Base-by-base conservation (phyloP, 169 alveolate species). In the Besnoitia besnoiti region DNA sequence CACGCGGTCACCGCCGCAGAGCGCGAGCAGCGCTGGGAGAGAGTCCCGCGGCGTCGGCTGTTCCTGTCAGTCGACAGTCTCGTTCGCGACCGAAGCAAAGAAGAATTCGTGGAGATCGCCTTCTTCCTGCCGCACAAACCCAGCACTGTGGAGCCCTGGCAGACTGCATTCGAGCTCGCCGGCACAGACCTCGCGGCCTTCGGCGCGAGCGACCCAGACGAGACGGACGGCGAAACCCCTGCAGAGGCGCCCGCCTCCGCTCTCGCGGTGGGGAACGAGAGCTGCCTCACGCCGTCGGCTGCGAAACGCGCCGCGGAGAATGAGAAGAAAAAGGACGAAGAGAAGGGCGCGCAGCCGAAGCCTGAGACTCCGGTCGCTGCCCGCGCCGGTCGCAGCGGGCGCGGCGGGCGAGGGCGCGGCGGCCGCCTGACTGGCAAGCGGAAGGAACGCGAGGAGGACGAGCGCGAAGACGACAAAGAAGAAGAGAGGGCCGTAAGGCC, bases 81-180 rank as follows among this genome's bases (percentile, higher is more conserved):
- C 12, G 87, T 77, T 4, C 73, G 40, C 59, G 85, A 80, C 85
- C 37, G 85, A 24, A 33, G 75, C 24, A 19, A 59, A 47, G 90
- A 55, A 35, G 90, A 87, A 21, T 87, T 59, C 3, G 90, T 90
- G 10, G 90, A 77, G 46, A 62, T 49, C 19, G 90, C 93, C 73
- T 90, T 90, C 33, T 62, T 61, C 67, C 67, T 90, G 5, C 93
- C 93, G 40, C 62, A 59, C 49, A 77, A 80, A 19, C 90, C 85
- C n/a, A 50, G 85, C 55, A 79, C 93, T 14, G 85, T 51, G 85
- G 90, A 90, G 59, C 90, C 90, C 35, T 90, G 93, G 90, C 73
- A 84, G 35, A 46, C 75, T 73, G 93, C 77, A 35, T 49, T 90
- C 73, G 47, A 75, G 51, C 39, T 90, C 24, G 35, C 62, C 73